These are phyloP conservation scores for Gardenia jasminoides DNA, from an alignment of 257 asterid genomes.

Conservation along the genomic window DNA sequence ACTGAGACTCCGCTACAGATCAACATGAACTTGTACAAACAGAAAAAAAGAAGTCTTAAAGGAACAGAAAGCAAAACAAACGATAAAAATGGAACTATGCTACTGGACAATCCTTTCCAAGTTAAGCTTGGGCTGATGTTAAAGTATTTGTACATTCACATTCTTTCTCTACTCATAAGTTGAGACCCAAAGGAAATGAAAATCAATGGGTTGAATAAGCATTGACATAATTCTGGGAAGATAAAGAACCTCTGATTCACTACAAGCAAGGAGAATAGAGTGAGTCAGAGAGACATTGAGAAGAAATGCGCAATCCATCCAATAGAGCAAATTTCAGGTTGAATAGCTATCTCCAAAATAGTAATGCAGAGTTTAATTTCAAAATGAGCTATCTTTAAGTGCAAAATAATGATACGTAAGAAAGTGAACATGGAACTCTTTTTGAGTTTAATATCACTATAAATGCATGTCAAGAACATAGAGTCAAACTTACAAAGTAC, in stretches of 20 bases:
- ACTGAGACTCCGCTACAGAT: background rate
- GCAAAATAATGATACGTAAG: background rate
- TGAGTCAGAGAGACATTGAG: background rate
- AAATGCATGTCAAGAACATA: conserved; percentile 6
- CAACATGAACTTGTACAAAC: too few relatives aligned
- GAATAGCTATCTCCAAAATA: background rate
- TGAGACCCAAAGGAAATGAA: background rate
- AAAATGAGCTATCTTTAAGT: background rate
- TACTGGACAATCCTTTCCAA: background rate
- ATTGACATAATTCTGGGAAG: background rate
- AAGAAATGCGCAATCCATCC: background rate
- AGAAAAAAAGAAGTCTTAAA: too few relatives aligned
- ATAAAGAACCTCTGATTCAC: background rate
- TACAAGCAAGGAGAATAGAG: background rate
- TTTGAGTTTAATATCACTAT: too few relatives aligned
- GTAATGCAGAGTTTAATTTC: background rate
- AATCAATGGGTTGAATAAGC: background rate
- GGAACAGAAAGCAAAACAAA: background rate
- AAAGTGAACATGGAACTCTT: background rate
- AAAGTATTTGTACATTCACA: too few relatives aligned
- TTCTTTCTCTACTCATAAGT: background rate
- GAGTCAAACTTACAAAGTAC: background rate
- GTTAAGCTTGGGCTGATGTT: too few relatives aligned
- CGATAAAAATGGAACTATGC: too few relatives aligned
- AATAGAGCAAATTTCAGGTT: background rate